phyloP scores from a whole-genome alignment of 148 eudicot genomes.

The Salicornia ramosissima region DNA sequence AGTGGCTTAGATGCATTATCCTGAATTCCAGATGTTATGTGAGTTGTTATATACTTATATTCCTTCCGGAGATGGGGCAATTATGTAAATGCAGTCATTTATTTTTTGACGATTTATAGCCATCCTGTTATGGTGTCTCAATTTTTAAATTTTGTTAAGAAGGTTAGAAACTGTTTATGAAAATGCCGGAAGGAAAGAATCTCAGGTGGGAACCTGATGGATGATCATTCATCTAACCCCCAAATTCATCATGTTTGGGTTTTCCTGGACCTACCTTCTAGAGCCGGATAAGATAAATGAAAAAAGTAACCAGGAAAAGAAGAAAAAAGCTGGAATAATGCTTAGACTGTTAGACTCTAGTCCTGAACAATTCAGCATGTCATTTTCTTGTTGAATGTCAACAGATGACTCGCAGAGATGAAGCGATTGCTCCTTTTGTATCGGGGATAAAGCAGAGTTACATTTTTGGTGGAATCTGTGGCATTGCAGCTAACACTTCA shows the following conservation, averaged over 20 bases:
- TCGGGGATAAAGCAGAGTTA: constrained; percentile 71
- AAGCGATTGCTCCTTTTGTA: constrained; percentile 88
- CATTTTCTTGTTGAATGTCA: constrained; percentile 21
- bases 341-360: background rate
- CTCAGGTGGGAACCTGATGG: background rate
- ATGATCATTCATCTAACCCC: background rate
- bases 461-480: constrained; percentile 93
- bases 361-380: constrained; percentile 3
- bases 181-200: background rate
- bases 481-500: constrained; percentile 76
- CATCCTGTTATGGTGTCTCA: background rate
- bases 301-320: background rate
- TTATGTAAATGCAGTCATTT: too few relatives aligned
- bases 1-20: background rate
- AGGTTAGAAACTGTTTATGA: background rate
- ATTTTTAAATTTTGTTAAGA: too few relatives aligned
- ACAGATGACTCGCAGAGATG: constrained; percentile 93
- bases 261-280: background rate
- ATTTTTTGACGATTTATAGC: too few relatives aligned
- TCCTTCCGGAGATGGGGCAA: too few relatives aligned
- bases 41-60: background rate
- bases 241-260: background rate
- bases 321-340: background rate
- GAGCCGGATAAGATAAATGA: background rate
- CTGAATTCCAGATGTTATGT: background rate